Conservation (phyloP, 306 rosid genomes). For the Alnus rubra region DNA sequence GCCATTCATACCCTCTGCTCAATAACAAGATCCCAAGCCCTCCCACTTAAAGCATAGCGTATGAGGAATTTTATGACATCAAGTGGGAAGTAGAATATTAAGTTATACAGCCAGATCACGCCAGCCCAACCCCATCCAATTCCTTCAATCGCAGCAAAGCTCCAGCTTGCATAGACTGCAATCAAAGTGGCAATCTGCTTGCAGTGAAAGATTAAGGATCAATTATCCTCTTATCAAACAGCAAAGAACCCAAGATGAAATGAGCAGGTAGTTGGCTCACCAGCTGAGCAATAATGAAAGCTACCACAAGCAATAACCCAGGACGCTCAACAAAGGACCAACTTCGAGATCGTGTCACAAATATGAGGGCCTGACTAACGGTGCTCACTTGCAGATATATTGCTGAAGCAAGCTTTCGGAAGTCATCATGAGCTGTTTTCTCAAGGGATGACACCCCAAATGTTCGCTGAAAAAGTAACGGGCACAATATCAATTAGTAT, state of each 20-base stretch:
- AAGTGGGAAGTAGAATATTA: constrained; percentile 85
- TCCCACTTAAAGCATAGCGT: constrained; percentile 87
- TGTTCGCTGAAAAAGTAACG: constrained; percentile 49
- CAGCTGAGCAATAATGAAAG: constrained; percentile 88
- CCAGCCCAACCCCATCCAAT: constrained; percentile 99
- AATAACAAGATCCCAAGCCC: constrained; percentile 98
- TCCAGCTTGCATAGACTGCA: constrained; percentile 92
- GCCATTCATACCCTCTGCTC: constrained; percentile 80
- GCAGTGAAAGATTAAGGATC: constrained; percentile 20
- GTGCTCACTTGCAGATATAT: constrained; percentile 98
- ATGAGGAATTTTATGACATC: constrained; percentile 80
- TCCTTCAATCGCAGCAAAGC: constrained; percentile 95
- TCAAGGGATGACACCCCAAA: constrained; percentile 88
- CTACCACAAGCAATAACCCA: constrained; percentile 66
- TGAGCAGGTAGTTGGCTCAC: constrained; percentile 44
- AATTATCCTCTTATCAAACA: constrained; percentile 7
- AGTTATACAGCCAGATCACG: constrained; percentile 90
- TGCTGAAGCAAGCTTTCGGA: constrained; percentile 92
- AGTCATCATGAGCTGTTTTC: constrained; percentile 77
- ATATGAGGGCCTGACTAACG: constrained; percentile 96
- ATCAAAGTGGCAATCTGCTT: constrained; percentile 91
- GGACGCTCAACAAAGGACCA: constrained; percentile 98
- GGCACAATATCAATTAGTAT: constrained; percentile 19
- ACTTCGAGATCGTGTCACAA: constrained; percentile 92
- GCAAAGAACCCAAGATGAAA: constrained; percentile 3